phyloP scores from a whole-genome alignment of 805 yeast species.

The Myxozyma neotropica region DNA sequence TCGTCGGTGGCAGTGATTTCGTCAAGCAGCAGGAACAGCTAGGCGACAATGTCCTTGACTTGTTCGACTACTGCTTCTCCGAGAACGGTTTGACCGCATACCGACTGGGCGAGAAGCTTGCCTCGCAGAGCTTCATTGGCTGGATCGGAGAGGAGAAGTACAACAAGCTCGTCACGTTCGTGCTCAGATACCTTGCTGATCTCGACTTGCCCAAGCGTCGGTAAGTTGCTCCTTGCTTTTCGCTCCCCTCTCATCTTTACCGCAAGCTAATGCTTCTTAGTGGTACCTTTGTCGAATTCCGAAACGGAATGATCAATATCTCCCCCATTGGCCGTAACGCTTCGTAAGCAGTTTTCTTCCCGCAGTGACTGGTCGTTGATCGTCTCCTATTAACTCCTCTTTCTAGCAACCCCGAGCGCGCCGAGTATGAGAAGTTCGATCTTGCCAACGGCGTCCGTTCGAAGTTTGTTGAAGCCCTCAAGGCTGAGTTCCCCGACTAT shows the following conservation, averaged over 20 bases:
- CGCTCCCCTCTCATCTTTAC: background rate
- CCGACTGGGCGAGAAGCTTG: constrained; percentile 83
- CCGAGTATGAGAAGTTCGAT: constrained; percentile 87
- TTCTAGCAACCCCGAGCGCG: constrained; percentile 73
- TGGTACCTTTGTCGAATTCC: constrained; percentile 98
- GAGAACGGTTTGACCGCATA: constrained; percentile 99
- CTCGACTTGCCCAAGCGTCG: constrained; percentile 94
- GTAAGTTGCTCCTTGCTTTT: background rate
- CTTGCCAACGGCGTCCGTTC: constrained; percentile 78
- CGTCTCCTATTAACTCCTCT: too few relatives aligned
- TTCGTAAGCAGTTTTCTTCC: constrained; percentile 44
- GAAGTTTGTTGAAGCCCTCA: constrained; percentile 80
- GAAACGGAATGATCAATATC: constrained; percentile 99
- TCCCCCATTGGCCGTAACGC: constrained; percentile 99
- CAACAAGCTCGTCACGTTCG: constrained; percentile 83
- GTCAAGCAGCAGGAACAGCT: constrained; percentile 95
- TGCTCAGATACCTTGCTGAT: constrained; percentile 79
- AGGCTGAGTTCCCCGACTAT: constrained; percentile 76
- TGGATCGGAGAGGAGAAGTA: constrained; percentile 97
- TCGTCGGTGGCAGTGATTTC: constrained; percentile 96
- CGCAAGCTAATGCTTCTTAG: too few relatives aligned
- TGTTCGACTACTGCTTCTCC: constrained; percentile 93
- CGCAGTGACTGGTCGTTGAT: background rate
- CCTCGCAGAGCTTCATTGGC: constrained; percentile 88
- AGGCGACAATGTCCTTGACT: constrained; percentile 67